Base-by-base conservation (phyloP, 1,139 yeast genomes). In the Hyphopichia wangnamkhiaoensis region DNA sequence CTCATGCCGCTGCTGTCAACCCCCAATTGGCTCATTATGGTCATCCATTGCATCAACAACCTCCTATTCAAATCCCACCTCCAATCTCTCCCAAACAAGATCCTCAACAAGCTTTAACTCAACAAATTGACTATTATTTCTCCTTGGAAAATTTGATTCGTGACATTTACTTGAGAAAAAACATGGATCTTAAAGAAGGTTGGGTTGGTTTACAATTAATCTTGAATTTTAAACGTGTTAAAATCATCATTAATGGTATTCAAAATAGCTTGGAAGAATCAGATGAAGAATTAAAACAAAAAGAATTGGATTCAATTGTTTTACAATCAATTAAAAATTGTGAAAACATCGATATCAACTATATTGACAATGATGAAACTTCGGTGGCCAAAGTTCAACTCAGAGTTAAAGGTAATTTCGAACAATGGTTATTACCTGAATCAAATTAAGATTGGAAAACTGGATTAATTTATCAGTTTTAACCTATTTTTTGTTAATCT, bases 101-200 rank as follows among this genome's bases (percentile, higher is more conserved):
- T 46, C 78, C 77, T 27, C 63, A 61, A 45, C 63, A 65, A 49
- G 77, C 77, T 33, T 71, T 68, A 58, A 73, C 73, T 20, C 78
- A 76, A 51, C 97, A 90, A 71, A 70, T 90, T 43, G 93, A 88
- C 58, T 93, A 91, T 69, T 93, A 93, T 63, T 85, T 93, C 63
- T 84, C 94, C 20, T 75, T 84, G 40, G 96, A 90, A 54, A 93
- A 93, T 65, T 74, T 93, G 62, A 74, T 87, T 52, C 85, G 87
- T 65, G 96, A 89, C 61, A 68, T 85, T 43, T 88, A 65, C 59
- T 71, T 89, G 58, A 79, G 96, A 61, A 79, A 80, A 52, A 87
- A 84, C 54, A 88, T 89, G 95, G 82, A 84, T 63, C 65, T 71
- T 35, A 39, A 49, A 13, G 73, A 80, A 44, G 96, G 96, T 24